Conservation (phyloP, 2,329 filamentous ascomycete genomes). For the Phoma herbarum region DNA sequence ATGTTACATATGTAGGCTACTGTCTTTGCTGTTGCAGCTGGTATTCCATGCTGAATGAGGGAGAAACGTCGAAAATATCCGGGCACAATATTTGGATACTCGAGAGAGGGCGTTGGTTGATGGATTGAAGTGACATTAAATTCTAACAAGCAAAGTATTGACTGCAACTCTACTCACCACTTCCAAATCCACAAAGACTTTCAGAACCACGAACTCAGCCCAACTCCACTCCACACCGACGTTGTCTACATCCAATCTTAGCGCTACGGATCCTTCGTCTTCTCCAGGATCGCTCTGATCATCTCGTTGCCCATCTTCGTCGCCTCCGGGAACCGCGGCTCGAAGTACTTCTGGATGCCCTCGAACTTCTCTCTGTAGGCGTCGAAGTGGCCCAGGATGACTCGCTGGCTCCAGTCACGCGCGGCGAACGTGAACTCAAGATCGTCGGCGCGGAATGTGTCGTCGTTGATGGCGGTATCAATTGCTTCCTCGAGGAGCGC, state of each 20-base stretch:
- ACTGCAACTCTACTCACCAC: too few species aligned
- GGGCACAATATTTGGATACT: too few species aligned
- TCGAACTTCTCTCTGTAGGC: conserved; percentile 92
- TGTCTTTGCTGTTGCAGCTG: too few species aligned
- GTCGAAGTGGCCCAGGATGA: conserved; percentile 89
- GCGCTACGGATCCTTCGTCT: conserved; percentile 57
- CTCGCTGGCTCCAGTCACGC: conserved; percentile 93
- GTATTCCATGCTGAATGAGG: too few species aligned
- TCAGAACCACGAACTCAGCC: too few species aligned
- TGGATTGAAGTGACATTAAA: too few species aligned
- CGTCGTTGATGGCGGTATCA: conserved; percentile 85
- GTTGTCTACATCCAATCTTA: not conserved
- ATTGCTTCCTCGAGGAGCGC: conserved; percentile 84
- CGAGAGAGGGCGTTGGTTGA: too few species aligned
- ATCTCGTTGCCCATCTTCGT: conserved; percentile 91
- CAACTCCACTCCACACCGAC: too few species aligned
- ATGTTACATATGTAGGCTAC: too few species aligned
- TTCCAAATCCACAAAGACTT: too few species aligned
- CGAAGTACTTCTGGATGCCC: conserved; percentile 89
- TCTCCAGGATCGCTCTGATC: conserved; percentile 94
- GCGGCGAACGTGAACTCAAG: conserved; percentile 98
- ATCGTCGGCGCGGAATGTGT: conserved; percentile 93
- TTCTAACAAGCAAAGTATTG: too few species aligned
- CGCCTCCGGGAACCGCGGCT: conserved; percentile 87
- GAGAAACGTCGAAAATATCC: too few species aligned